A percentile compares a stretch with the other conserved stretches of the same genome.
These are phyloP conservation scores for Fusarium sp. DNA, from an alignment of 2,329 filamentous ascomycete species.

Conservation along the genomic window DNA sequence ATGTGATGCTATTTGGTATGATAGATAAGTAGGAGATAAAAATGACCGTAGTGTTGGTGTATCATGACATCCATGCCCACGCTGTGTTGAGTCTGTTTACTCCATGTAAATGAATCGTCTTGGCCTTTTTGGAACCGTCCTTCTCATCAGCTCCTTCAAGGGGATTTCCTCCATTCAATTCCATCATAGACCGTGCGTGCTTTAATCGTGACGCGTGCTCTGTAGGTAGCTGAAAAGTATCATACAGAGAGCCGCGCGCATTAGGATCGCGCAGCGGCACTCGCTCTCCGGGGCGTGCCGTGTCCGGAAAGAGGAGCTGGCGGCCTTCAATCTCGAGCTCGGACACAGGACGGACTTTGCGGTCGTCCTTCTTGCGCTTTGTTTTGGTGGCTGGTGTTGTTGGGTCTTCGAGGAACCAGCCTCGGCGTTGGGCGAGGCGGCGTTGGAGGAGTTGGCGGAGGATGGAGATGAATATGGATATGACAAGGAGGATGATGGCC, in stretches of 20 bases:
- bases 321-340: constrained; percentile 31
- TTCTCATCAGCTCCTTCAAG: constrained; percentile 23
- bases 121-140: constrained; percentile 28
- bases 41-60: neutral
- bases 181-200: constrained; percentile 40
- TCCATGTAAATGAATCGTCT: constrained; percentile 43
- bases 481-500: constrained; percentile 25
- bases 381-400: constrained; percentile 10
- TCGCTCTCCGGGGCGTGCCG: constrained; percentile 21
- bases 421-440: constrained; percentile 19
- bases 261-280: constrained; percentile 29
- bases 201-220: constrained; percentile 36
- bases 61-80: constrained; percentile 44
- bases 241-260: constrained; percentile 33
- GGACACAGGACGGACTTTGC: constrained; percentile 13
- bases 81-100: constrained; percentile 44
- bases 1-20: neutral
- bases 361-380: neutral
- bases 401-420: constrained; percentile 30
- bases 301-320: constrained; percentile 27
- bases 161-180: constrained; percentile 35
- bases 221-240: constrained; percentile 39
- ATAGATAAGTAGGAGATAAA: neutral
- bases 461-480: constrained; percentile 33
- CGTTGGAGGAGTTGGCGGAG: constrained; percentile 28